phyloP scores from a whole-genome alignment of 2,329 filamentous ascomycete species.

The Alternaria triticina region DNA sequence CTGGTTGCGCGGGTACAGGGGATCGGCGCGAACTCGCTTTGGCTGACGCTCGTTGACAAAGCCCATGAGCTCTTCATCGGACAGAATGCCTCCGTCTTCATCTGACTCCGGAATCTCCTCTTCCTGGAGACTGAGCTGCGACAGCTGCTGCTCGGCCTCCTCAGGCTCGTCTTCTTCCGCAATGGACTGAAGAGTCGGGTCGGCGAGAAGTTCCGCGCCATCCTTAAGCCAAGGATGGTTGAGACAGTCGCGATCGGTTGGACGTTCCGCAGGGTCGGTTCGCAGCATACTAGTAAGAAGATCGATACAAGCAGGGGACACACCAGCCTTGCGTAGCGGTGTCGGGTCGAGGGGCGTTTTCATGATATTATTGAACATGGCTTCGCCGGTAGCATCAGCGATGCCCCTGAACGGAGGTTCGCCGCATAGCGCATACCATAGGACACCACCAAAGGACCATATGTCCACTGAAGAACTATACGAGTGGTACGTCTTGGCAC shows the following conservation, averaged over 20 bases:
- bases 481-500: slow-evolving; percentile 59
- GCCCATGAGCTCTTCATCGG: slow-evolving; percentile 45
- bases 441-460: slow-evolving; percentile 92
- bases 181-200: slow-evolving; percentile 49
- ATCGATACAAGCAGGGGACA: slow-evolving; percentile 73
- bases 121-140: slow-evolving; percentile 62
- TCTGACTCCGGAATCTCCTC: slow-evolving; percentile 41
- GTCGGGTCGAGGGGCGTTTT: slow-evolving; percentile 70
- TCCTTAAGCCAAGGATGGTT: slow-evolving; percentile 74
- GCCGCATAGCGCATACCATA: slow-evolving; percentile 84
- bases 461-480: slow-evolving; percentile 95
- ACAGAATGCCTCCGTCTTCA: slow-evolving; percentile 36
- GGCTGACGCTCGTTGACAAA: slow-evolving; percentile 44
- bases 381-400: slow-evolving; percentile 75
- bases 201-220: slow-evolving; percentile 49
- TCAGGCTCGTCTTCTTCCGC: slow-evolving; percentile 66
- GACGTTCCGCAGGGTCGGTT: slow-evolving; percentile 77
- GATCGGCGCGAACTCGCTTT: slow-evolving; percentile 54
- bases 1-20: slow-evolving; percentile 48
- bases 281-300: slow-evolving; percentile 82
- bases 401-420: slow-evolving; percentile 82
- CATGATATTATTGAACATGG: slow-evolving; percentile 88
- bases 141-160: slow-evolving; percentile 51
- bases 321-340: slow-evolving; percentile 63
- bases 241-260: slow-evolving; percentile 74